These are phyloP conservation scores for Acanthamoeba healyi DNA, from an alignment of 208 protist genomes.

Conservation along the genomic window DNA sequence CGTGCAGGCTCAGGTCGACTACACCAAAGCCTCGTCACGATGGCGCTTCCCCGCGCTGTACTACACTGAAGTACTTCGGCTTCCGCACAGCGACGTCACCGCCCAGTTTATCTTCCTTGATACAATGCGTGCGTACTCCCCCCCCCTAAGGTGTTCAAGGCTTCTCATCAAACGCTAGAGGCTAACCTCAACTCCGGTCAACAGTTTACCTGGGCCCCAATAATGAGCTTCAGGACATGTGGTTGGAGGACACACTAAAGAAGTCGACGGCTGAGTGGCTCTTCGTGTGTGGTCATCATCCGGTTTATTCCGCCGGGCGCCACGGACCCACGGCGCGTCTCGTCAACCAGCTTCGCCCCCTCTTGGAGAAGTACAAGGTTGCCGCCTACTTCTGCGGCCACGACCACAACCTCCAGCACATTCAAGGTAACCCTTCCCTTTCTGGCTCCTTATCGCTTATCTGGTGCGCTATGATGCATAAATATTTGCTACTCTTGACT, in stretches of 20 bases:
- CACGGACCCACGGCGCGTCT: conserved; percentile 36
- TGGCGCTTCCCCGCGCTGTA: conserved; percentile 65
- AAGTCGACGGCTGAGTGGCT: conserved; percentile 74
- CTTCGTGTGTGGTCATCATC: conserved; percentile 81
- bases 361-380: conserved; percentile 64
- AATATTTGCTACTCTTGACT: conserved; percentile 68
- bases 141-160: not conserved
- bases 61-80: not conserved
- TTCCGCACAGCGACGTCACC: not conserved
- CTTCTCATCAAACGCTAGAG: too few relatives aligned
- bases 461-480: conserved; percentile 35
- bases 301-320: conserved; percentile 73
- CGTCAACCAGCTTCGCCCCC: conserved; percentile 5
- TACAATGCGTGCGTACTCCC: conserved; percentile 9
- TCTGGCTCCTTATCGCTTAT: not conserved
- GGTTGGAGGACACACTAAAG: conserved; percentile 65
- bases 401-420: conserved; percentile 79
- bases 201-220: not conserved
- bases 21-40: conserved; percentile 41
- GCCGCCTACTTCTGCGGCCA: conserved; percentile 78
- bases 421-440: conserved; percentile 63
- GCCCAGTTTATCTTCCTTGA: conserved; percentile 49
- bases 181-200: not conserved
- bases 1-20: conserved; percentile 76
- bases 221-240: conserved; percentile 68